A percentile compares a stretch with the other conserved stretches of the same genome.
phyloP scores from a whole-genome alignment of 192 early-diverging fungal species.

The Coemansia guatemalensis region DNA sequence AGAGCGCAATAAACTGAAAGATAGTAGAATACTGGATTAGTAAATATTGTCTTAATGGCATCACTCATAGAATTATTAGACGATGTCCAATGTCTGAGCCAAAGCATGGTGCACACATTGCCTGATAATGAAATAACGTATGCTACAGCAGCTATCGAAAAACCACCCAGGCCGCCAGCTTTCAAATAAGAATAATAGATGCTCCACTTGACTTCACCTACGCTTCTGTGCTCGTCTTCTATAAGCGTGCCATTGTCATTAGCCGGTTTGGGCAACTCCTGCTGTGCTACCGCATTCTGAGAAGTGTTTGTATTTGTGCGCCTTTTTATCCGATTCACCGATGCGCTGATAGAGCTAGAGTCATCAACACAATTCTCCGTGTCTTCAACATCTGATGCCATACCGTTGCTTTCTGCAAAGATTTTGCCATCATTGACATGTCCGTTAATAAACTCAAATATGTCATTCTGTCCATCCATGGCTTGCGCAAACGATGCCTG shows the following conservation, averaged over 20 bases:
- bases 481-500: neutral
- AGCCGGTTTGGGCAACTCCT: too few species aligned
- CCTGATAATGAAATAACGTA: neutral
- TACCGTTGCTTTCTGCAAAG: neutral
- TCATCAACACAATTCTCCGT: neutral
- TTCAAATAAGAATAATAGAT: neutral
- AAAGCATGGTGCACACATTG: neutral
- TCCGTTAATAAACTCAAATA: constrained; percentile 4
- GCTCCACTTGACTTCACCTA: neutral
- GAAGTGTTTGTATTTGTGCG: too few species aligned
- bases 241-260: neutral
- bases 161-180: neutral
- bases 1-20: constrained; percentile 4
- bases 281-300: too few species aligned
- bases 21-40: neutral
- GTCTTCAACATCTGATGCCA: neutral
- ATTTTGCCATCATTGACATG: neutral
- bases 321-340: too few species aligned
- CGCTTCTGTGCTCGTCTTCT: neutral
- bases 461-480: neutral
- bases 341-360: neutral
- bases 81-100: constrained; percentile 17
- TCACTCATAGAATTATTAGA: neutral
- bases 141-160: neutral
- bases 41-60: neutral